Percentiles rank a stretch among this genome's conserved stretches.
phyloP scores from a whole-genome alignment of 768 basidiomycete genomes.

The Amanita thiersii region DNA sequence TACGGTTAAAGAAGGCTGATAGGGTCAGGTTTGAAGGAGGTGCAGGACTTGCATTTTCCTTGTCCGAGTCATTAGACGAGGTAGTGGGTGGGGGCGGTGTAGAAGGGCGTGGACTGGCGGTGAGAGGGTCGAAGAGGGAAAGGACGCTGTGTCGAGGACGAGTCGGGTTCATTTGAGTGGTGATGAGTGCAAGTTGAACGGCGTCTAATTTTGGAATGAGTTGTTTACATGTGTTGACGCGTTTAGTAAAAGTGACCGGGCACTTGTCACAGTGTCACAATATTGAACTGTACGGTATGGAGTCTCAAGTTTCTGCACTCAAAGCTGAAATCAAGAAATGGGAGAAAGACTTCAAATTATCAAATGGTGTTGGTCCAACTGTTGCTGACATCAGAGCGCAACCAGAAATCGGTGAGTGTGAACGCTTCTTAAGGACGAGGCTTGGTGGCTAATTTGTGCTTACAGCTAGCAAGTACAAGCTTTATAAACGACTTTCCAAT shows the following conservation, averaged over 20 bases:
- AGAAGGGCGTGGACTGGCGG: conserved; percentile 12
- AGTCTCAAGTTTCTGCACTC: conserved; percentile 38
- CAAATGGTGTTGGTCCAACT: conserved; percentile 50
- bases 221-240: conserved; percentile 37
- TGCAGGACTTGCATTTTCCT: conserved; percentile 33
- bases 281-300: too few relatives aligned
- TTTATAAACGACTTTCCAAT: conserved; percentile 72
- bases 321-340: conserved; percentile 70
- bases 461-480: conserved; percentile 74
- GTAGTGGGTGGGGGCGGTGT: conserved; percentile 15
- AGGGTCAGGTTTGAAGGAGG: conserved; percentile 16
- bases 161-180: conserved; percentile 20
- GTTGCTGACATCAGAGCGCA: conserved; percentile 63
- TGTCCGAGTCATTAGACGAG: conserved; percentile 31
- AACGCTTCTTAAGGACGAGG: conserved; percentile 13
- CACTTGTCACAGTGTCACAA: too few relatives aligned
- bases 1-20: conserved; percentile 29
- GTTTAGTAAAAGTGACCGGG: conserved; percentile 8
- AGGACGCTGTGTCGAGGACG: conserved; percentile 41
- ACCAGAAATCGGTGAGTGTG: conserved; percentile 51
- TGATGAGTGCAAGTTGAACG: conserved; percentile 10
- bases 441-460: conserved; percentile 4
- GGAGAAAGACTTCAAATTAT: conserved; percentile 60
- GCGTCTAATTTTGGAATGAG: conserved; percentile 13
- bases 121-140: conserved; percentile 43